Base-by-base conservation (phyloP, 495 filamentous ascomycete species). In the Xanthoparmelia taractica region DNA sequence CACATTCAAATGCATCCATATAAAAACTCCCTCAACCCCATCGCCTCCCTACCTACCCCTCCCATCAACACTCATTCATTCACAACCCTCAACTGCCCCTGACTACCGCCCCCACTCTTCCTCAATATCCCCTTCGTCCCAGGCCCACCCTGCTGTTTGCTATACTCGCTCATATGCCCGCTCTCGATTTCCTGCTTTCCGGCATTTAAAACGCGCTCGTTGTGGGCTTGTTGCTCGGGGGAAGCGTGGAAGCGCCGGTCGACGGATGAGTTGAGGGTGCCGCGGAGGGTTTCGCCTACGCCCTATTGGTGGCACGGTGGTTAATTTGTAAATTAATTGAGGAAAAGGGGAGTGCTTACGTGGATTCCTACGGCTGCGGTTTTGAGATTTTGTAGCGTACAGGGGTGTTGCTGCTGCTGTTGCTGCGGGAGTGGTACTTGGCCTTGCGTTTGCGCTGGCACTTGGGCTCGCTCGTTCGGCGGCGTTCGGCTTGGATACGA, bases 261-360 rank as follows among this genome's bases (percentile, higher is more conserved):
- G 34, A 70, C 59, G n/a, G 60, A 50, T 25, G 40, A 54, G 57
- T 70, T 70, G 57, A 70, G 58, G 36, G 68, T 70, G 17, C 68
- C 68, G 12, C 68, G 68, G 37, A 70, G 68, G 50, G 68, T 70
- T 64, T 70, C 68, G 23, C 63, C 59, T 36, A 63, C 68, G 59
- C 68, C 68, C 68, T 70, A 34, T 38, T 31, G 48, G 11, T 2
- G 15, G 1, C 15, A 1, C 0, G 50, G 18, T 0, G 1, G 8
- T 10, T 8, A 13, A 29, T 13, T 18, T 33, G 15, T 12, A 7
- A 6, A 31, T 27, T 1, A 15, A 33, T 29, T 33, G 2, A 61
- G 8, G 11, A 41, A 37, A 25, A 52, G 47, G 27, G 25, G 50
- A 23, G n/a, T 10, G 36, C 68, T 20, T 59, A 70, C 68, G 55